Percentiles rank a stretch among this genome's conserved stretches.
Evolutionary conservation across 768 basidiomycete species (phyloP).

Genomic region (Naganishia vaughanmartiniae): DNA sequence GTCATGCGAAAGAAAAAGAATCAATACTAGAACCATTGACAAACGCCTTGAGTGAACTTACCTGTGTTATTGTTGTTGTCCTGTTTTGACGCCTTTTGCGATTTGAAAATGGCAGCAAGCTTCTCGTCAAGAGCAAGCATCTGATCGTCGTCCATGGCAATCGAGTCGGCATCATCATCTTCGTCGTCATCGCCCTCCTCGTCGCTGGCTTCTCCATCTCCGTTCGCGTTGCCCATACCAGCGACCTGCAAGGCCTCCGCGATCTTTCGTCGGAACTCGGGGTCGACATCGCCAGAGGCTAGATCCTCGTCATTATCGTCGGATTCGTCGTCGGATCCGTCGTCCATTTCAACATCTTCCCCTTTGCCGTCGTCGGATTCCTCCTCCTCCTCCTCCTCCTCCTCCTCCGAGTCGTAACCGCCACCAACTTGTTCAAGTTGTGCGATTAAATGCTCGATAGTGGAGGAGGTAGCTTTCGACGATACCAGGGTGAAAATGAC

Average conservation of each 20-base stretch:
- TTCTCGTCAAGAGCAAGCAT: conserved; percentile 96
- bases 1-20: conserved; percentile 63
- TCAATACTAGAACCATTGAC: not conserved
- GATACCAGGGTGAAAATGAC: conserved; percentile 75
- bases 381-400: conserved; percentile 40
- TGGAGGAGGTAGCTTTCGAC: conserved; percentile 63
- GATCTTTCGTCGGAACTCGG: conserved; percentile 64
- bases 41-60: conserved; percentile 48
- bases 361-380: conserved; percentile 41
- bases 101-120: conserved; percentile 79
- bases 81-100: conserved; percentile 63
- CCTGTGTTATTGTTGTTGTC: conserved; percentile 63
- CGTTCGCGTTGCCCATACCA: conserved; percentile 53
- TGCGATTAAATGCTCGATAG: conserved; percentile 74
- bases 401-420: conserved; percentile 30
- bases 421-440: conserved; percentile 75
- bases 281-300: conserved; percentile 53
- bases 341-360: conserved; percentile 40
- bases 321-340: conserved; percentile 43
- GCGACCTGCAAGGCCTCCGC: conserved; percentile 55
- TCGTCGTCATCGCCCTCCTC: conserved; percentile 62
- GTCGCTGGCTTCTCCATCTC: conserved; percentile 57
- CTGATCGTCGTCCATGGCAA: conserved; percentile 86
- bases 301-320: conserved; percentile 51
- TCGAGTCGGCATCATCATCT: conserved; percentile 48